These are phyloP conservation scores for Asterochloris sp. DNA, from an alignment of 139 green algal genomes.

Conservation along the genomic window DNA sequence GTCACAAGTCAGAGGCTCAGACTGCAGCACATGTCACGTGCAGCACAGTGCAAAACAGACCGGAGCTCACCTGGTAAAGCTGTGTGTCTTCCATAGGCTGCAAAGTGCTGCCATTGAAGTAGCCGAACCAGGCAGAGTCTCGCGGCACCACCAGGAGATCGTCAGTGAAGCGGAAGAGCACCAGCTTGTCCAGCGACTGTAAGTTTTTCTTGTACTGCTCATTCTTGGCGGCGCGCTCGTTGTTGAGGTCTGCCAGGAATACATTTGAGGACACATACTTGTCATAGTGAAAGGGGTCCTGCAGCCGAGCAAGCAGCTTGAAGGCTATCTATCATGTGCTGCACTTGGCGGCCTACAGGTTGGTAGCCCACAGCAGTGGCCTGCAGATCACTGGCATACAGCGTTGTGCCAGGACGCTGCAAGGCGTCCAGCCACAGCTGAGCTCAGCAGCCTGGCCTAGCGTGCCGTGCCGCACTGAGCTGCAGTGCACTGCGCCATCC, in stretches of 20 bases:
- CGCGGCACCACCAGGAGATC: conserved; percentile 61
- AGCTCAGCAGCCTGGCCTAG: too few species aligned
- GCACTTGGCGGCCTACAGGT: too few species aligned
- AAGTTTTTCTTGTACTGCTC: conserved; percentile 70
- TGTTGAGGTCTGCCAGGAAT: conserved; percentile 90
- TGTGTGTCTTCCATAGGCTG: conserved; percentile 42
- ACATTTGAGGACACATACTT: conserved; percentile 58
- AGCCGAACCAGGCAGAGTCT: conserved; percentile 42
- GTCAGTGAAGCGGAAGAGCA: conserved; percentile 74
- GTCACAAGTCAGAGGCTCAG: background rate
- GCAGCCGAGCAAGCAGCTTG: background rate
- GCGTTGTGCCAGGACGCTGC: too few species aligned
- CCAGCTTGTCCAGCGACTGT: conserved; percentile 58
- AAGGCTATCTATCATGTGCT: too few species aligned
- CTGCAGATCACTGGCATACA: too few species aligned
- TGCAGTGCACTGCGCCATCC: too few species aligned
- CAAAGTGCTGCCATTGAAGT: conserved; percentile 61
- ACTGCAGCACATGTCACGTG: background rate
- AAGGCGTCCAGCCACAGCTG: too few species aligned
- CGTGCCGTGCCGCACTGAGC: too few species aligned
- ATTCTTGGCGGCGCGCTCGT: conserved; percentile 60
- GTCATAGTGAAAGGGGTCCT: conserved; percentile 63
- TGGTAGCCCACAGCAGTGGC: too few species aligned
- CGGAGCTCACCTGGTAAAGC: conserved; percentile 35
- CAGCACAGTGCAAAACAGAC: background rate